These are phyloP conservation scores for Aurantiochytrium sp. DNA, from an alignment of 108 stramenopile genomes.

Conservation along the genomic window DNA sequence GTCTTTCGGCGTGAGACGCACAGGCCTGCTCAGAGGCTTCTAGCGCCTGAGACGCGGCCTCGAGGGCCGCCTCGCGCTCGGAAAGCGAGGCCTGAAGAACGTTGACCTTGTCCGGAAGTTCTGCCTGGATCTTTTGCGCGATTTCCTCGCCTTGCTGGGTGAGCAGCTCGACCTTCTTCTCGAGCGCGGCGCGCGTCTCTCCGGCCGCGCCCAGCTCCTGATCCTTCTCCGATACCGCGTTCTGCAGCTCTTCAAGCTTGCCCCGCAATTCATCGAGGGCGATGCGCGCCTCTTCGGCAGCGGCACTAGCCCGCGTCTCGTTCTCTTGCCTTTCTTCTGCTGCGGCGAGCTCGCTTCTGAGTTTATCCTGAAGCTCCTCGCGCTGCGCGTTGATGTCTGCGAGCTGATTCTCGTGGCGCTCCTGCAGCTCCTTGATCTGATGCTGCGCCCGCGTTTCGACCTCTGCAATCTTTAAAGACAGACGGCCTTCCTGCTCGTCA, in stretches of 20 bases:
- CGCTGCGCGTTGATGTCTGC: neutral
- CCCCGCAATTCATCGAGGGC: neutral
- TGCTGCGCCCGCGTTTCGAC: neutral
- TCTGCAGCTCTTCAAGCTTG: neutral
- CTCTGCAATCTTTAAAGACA: neutral
- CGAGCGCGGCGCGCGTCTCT: neutral
- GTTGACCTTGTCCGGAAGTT: neutral
- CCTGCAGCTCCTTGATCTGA: neutral
- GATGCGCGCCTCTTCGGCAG: neutral
- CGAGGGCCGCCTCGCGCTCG: neutral
- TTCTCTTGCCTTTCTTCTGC: neutral
- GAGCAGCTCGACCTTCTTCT: neutral
- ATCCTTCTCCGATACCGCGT: neutral
- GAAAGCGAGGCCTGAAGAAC: neutral
- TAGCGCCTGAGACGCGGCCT: neutral
- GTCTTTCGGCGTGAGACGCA: neutral
- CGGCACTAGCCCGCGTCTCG: neutral
- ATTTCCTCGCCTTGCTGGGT: neutral
- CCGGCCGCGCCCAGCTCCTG: neutral
- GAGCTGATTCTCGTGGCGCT: neutral
- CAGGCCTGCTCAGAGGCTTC: neutral
- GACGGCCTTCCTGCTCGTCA: neutral
- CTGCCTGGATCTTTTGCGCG: neutral
- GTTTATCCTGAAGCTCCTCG: neutral
- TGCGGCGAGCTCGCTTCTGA: neutral